Conservation (phyloP, 768 basidiomycete species). For the Collybiopsis luxurians region DNA sequence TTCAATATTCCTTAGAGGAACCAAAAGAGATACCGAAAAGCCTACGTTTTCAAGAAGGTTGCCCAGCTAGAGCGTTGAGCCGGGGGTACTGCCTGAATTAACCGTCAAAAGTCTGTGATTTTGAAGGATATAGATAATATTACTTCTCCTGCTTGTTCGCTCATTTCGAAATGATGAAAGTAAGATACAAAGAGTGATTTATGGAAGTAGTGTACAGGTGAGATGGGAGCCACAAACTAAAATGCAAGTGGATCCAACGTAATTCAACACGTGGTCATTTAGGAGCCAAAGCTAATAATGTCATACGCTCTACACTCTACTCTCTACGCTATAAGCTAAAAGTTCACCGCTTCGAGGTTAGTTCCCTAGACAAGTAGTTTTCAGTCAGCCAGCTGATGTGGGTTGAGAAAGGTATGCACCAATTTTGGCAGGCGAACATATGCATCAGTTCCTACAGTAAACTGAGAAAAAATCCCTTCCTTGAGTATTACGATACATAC, state of each 20-base stretch:
- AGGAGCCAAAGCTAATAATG: not conserved
- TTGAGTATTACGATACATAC: conserved; percentile 38
- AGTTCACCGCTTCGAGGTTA: conserved; percentile 80
- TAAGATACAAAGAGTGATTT: not conserved
- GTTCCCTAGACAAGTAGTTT: conserved; percentile 54
- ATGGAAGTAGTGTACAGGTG: conserved; percentile 5
- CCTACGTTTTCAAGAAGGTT: conserved; percentile 84
- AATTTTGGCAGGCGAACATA: conserved; percentile 80
- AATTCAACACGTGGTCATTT: not conserved
- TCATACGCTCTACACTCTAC: too few species aligned
- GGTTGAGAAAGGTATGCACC: conserved; percentile 37
- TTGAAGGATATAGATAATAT: conserved; percentile 22
- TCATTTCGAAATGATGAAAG: conserved; percentile 20
- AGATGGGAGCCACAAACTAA: conserved; percentile 2
- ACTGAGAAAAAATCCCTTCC: not conserved
- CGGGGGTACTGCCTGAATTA: conserved; percentile 65
- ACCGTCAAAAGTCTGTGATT: conserved; percentile 20
- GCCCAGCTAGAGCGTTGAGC: conserved; percentile 87
- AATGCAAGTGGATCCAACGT: too few species aligned
- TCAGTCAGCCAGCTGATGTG: not conserved
- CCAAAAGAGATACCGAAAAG: too few species aligned
- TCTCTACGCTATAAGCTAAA: too few species aligned
- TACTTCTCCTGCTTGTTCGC: conserved; percentile 42
- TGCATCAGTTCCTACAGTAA: conserved; percentile 67
- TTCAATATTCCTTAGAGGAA: conserved; percentile 4